These are phyloP conservation scores for Pseudocercospora musae DNA, from an alignment of 2,329 filamentous ascomycete genomes.

Conservation along the genomic window DNA sequence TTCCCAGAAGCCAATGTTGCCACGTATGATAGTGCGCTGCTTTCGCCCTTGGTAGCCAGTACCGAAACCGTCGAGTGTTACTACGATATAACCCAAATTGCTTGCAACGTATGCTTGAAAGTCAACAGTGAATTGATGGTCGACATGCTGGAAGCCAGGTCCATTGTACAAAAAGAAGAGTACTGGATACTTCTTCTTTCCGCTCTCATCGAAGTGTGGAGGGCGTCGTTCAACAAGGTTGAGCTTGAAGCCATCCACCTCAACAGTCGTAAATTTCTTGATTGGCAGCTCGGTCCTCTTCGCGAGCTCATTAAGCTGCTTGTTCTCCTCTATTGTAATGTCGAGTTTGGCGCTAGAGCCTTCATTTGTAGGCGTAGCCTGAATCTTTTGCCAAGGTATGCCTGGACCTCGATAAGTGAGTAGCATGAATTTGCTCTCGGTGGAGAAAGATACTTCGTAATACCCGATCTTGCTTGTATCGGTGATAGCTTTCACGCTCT, in stretches of 20 bases:
- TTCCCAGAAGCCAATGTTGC: conserved; percentile 80
- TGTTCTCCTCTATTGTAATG: conserved; percentile 75
- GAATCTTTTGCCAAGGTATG: conserved; percentile 86
- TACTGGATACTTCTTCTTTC: conserved; percentile 80
- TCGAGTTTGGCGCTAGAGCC: conserved; percentile 8
- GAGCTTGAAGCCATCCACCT: conserved; percentile 72
- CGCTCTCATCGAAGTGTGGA: conserved; percentile 70
- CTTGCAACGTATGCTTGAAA: conserved; percentile 89
- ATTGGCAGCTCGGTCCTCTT: conserved; percentile 77
- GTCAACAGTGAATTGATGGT: conserved; percentile 75
- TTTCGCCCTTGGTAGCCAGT: conserved; percentile 87
- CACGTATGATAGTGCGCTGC: conserved; percentile 76
- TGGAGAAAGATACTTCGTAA: conserved; percentile 80
- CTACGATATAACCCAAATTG: conserved; percentile 82
- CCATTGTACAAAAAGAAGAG: conserved; percentile 94
- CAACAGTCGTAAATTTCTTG: conserved; percentile 76
- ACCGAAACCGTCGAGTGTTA: conserved; percentile 90
- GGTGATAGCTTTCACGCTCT: conserved; percentile 66
- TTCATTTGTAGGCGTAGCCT: conserved; percentile 72
- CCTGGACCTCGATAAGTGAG: conserved; percentile 78
- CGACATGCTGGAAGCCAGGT: conserved; percentile 85
- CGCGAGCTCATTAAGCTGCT: conserved; percentile 64
- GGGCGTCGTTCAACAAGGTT: conserved; percentile 81
- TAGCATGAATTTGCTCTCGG: conserved; percentile 76
- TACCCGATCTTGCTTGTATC: conserved; percentile 71